Base-by-base conservation (phyloP, 768 basidiomycete species). In the Suillus luteus region DNA sequence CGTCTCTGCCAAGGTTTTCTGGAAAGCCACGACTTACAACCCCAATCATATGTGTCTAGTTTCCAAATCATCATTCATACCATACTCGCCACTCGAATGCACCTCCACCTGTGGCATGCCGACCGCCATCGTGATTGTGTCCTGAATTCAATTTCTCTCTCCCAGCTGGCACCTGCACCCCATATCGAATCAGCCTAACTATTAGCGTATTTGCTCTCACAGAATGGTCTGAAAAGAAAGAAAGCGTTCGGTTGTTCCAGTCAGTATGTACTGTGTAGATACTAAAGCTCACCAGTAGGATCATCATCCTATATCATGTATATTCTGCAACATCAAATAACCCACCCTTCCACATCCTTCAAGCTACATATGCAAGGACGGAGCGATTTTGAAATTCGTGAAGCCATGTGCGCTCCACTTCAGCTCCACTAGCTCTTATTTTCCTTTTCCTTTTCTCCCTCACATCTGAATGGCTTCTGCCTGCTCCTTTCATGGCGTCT, bases 11-110 rank as follows among this genome's bases (percentile, higher is more conserved):
- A 14, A 62, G 5, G n/a, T 37, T 62, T 12, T 15, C 24, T 6
- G 38, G 27, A 4, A 41, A 55, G 24, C 35, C 41, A 31, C 10
- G 5, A 48, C 35, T 57, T 27, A 57, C 15, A 33, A 55, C 17
- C 15, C n/a, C 24, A n/a, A 15, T 14, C 38, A 19, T 44, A n/a
- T n/a, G 9, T 8, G 11, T 17, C 1, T 31, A 62, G 62, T 35
- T 62, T 62, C 43, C 62, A 62, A 19, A 15, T 62, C n/a, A 44
- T 62, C 19, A 62, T 62, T 31, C 62, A 60, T 12, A 37, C 62
- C 27, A 27, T 62, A 11, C 57, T 62, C 10, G 62, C 37, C 31
- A 60, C 62, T 43, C 38, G 59, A 40, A 62, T 62, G 62, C 58
- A 62, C 41, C 58, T 62, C 12, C 27, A 31, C 22, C 37, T 62